Base-by-base conservation (phyloP, 306 rosid genomes). In the Macrotyloma uniflorum region DNA sequence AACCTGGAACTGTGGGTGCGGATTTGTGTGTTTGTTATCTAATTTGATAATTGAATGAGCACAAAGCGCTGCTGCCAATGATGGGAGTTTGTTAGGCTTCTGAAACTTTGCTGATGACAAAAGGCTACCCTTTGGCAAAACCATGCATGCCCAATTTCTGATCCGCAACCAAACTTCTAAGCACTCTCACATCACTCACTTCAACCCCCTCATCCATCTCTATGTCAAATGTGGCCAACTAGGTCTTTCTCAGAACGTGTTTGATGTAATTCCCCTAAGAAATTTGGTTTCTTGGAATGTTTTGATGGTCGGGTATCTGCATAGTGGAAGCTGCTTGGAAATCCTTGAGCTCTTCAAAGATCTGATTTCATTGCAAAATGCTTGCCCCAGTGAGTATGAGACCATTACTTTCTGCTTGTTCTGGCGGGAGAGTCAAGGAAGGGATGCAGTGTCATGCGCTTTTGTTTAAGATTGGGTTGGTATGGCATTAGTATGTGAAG, bases 401-500 rank as follows among this genome's bases (percentile, higher is more conserved):
- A 32, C 85, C 58, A 84, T 89, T 7, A 85, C 47, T 90, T 76
- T 81, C 90, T 6, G 83, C 84, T 22, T 90, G 95, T 77, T 81
- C 89, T 24, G 26, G 88, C 53, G 86, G 85, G 69, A 84, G 90
- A 59, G 77, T 87, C 74, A 72, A 74, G 14, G 96, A 90, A 79
- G 96, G 93, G 14, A 82, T 71, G 85, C 96, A 88, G 63, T 85
- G 89, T 58, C 96, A 90, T 80, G 88, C 88, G 20, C 82, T 67
- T 57, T 84, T 82, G 49, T 33, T 90, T 36, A 90, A 87, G 81
- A 76, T 86, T 72, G 91, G 96, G 6, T 79, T 87, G 75, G 63
- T 71, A 24, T 82, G 57, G 80, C 77, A 88, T 76, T 82, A 57
- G 16, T 83, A 62, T 78, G 90, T 88, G 83, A 88, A 84, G 88